Base-by-base conservation (phyloP, 108 stramenopile species). In the Stephanodiscus triporus region DNA sequence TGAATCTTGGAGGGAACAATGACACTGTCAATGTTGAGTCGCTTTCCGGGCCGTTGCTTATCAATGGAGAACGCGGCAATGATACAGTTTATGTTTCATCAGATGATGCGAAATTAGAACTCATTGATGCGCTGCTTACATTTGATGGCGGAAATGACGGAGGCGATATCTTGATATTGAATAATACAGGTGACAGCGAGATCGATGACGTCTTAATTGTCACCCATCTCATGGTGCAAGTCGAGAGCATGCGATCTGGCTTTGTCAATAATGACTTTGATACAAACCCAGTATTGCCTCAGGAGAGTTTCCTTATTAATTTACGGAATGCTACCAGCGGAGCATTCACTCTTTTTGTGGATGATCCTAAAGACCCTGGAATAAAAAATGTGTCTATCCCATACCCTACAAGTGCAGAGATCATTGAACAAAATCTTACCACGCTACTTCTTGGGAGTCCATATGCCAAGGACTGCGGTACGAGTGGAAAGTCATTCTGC, bases 11-110 rank as follows among this genome's bases (percentile, higher is more conserved):
- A 29, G 75, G 54, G 20, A 61, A 48, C 29, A 40, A 82, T 47
- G 81, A 82, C 56, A 20, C n/a, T 1, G 69, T 76, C 14, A 6
- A 23, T 9, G 45, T 82, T 29, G 22, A 66, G 29, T 20, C 27
- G 23, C 26, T 82, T 11, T 82, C 81, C 14, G 81, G 81, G 17
- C 81, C 75, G 29, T 56, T 82, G 38, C 29, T 82, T 11, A 63
- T 82, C 42, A 61, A 76, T 65, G 81, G 81, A 32, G 69, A 62
- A 14, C 8, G 43, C 3, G 81, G 81, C 8, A 27, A 19, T 19
- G 81, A 82, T 32, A 66, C 63, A 37, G 70, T 82, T 8, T 70
- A 37, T 38, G 69, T 82, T 1, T 48, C 70, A 11, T 82, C 81
- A 10, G 73, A 72, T 38, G 61, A 74, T 26, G 53, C 42, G n/a